Percentiles rank a stretch among this genome's conserved stretches.
phyloP scores from a whole-genome alignment of 208 protist genomes.

The Trypanosoma melophagium region DNA sequence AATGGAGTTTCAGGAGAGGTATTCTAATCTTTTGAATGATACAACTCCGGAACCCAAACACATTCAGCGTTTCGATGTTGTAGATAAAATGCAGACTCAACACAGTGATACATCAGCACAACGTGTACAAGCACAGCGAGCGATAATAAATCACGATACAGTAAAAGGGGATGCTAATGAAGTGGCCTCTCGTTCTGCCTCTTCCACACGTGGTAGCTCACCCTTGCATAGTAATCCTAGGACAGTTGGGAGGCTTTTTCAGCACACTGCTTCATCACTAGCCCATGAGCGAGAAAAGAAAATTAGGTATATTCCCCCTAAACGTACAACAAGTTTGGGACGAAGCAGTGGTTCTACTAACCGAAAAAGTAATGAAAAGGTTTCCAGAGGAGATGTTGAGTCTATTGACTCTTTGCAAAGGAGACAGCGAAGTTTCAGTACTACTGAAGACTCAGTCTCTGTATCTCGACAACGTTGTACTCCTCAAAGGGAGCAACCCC shows the following conservation, averaged over 20 bases:
- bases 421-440: neutral
- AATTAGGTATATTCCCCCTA: constrained; percentile 12
- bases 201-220: neutral
- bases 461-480: neutral
- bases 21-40: constrained; percentile 19
- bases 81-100: neutral
- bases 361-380: neutral
- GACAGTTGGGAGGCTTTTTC: constrained; percentile 1
- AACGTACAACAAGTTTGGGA: constrained; percentile 2
- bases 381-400: neutral
- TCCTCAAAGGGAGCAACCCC: neutral
- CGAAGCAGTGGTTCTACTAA: neutral
- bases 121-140: too few species aligned
- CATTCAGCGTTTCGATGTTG: neutral
- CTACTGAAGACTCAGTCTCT: neutral
- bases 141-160: too few species aligned
- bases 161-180: too few species aligned
- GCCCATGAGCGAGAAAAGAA: constrained; percentile 18
- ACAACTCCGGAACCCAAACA: neutral
- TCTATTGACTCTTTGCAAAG: too few species aligned
- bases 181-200: neutral
- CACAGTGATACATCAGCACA: neutral
- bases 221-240: neutral
- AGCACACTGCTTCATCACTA: constrained; percentile 21
- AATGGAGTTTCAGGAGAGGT: constrained; percentile 24